These are phyloP conservation scores for Cadophora gregata DNA, from an alignment of 2,329 filamentous ascomycete species.

Conservation along the genomic window DNA sequence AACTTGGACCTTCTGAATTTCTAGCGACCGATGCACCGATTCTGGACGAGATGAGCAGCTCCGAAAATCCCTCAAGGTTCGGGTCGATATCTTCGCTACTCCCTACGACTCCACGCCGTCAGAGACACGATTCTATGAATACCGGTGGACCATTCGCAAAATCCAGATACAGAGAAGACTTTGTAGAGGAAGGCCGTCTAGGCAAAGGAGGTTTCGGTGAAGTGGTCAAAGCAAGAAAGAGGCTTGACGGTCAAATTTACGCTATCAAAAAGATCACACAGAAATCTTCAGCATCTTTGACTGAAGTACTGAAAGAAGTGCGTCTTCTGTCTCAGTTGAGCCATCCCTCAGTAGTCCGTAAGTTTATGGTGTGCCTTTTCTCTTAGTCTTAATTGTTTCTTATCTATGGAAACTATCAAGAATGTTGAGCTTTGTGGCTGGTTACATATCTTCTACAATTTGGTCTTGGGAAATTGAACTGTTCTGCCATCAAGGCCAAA, in stretches of 20 bases:
- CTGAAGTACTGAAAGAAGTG: slow-evolving; percentile 84
- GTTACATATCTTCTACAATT: neutral
- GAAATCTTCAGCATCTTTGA: slow-evolving; percentile 77
- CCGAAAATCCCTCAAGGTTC: slow-evolving; percentile 48
- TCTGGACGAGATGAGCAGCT: slow-evolving; percentile 47
- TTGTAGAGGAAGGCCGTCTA: slow-evolving; percentile 85
- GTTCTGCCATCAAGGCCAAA: too few species aligned
- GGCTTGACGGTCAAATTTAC: slow-evolving; percentile 90
- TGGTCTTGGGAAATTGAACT: neutral
- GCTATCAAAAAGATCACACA: slow-evolving; percentile 97
- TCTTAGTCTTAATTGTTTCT: neutral
- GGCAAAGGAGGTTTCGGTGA: slow-evolving; percentile 96
- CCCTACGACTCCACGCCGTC: slow-evolving; percentile 52
- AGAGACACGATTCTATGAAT: slow-evolving; percentile 67
- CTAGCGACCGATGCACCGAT: slow-evolving; percentile 68
- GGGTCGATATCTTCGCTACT: slow-evolving; percentile 51
- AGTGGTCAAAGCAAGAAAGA: slow-evolving; percentile 93
- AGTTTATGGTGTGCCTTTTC: slow-evolving; percentile 29
- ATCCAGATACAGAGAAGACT: slow-evolving; percentile 85
- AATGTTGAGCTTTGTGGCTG: neutral
- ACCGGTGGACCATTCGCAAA: slow-evolving; percentile 59
- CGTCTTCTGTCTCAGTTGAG: slow-evolving; percentile 90
- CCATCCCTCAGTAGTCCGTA: slow-evolving; percentile 69
- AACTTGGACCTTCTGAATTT: slow-evolving; percentile 69
- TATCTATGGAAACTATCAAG: neutral